Evolutionary conservation across 208 protist species (phyloP).

Genomic region (Leishmania guyanensis): DNA sequence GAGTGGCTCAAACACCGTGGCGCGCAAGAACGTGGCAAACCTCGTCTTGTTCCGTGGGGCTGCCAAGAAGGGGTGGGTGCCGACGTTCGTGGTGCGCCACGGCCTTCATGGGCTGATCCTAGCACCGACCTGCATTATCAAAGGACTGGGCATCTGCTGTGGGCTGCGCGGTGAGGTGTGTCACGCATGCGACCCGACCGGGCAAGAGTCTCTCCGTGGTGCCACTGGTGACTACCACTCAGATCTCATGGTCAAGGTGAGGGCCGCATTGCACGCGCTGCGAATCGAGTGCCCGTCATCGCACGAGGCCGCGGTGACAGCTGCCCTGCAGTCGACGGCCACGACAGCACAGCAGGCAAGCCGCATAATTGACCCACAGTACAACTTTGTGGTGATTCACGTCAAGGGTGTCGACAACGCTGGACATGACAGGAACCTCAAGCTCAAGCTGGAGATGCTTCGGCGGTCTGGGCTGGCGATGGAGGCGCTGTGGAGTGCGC

Average conservation of each 20-base stretch:
- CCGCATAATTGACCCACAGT: constrained; percentile 18
- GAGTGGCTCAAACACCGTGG: not conserved
- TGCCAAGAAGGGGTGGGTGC: constrained; percentile 68
- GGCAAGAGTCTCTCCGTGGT: constrained; percentile 25
- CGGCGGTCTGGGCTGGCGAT: constrained; percentile 50
- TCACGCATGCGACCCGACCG: constrained; percentile 20
- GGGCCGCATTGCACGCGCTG: constrained; percentile 43
- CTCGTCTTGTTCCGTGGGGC: constrained; percentile 69
- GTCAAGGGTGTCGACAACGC: constrained; percentile 81
- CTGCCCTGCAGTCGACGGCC: not conserved
- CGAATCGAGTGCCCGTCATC: constrained; percentile 28
- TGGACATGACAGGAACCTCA: constrained; percentile 54
- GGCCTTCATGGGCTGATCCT: constrained; percentile 61
- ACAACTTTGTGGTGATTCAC: constrained; percentile 68
- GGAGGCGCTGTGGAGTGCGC: constrained; percentile 44
- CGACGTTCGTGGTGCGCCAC: constrained; percentile 59
- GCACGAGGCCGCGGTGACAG: constrained; percentile 10
- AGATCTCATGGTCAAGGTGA: constrained; percentile 54
- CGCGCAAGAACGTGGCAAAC: constrained; percentile 54
- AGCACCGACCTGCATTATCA: constrained; percentile 76
- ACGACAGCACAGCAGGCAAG: constrained; percentile 4
- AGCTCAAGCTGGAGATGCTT: constrained; percentile 56
- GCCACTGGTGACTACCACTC: constrained; percentile 63
- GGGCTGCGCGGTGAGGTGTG: constrained; percentile 34
- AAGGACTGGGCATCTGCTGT: constrained; percentile 64